Conservation (phyloP, 2,329 filamentous ascomycete species). For the Aspergillus fumigatiaffinis region DNA sequence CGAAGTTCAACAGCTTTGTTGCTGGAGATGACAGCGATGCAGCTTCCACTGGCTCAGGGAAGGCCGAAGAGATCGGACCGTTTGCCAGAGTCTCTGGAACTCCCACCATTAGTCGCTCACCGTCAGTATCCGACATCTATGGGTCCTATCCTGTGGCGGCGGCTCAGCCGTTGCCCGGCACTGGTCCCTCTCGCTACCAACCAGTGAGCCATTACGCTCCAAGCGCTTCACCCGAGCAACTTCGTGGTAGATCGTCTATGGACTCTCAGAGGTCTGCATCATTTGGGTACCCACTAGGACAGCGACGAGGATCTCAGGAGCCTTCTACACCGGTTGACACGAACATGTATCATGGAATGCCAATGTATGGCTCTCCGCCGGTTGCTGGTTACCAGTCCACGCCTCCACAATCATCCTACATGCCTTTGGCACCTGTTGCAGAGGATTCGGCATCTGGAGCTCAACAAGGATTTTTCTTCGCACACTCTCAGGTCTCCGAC, state of each 20-base stretch:
- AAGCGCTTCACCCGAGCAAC: slow-evolving; percentile 50
- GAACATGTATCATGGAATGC: slow-evolving; percentile 28
- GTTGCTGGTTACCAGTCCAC: slow-evolving; percentile 32
- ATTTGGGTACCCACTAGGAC: slow-evolving; percentile 29
- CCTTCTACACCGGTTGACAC: slow-evolving; percentile 30
- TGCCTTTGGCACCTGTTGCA: slow-evolving; percentile 39
- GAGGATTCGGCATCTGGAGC: slow-evolving; percentile 31
- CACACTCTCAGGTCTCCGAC: slow-evolving; percentile 19
- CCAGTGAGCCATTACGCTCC: slow-evolving; percentile 44
- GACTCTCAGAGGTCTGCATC: slow-evolving; percentile 44
- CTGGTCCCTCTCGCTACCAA: slow-evolving; percentile 41
- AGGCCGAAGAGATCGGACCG: slow-evolving; percentile 64
- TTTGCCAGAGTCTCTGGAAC: slow-evolving; percentile 78
- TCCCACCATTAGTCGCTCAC: slow-evolving; percentile 68
- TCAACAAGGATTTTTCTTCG: slow-evolving; percentile 15
- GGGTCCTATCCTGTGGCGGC: slow-evolving; percentile 49
- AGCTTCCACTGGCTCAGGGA: slow-evolving; percentile 54
- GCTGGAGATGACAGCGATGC: slow-evolving; percentile 79
- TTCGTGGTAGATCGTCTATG: slow-evolving; percentile 47
- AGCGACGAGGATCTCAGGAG: slow-evolving; percentile 37
- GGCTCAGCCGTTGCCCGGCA: slow-evolving; percentile 29
- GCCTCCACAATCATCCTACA: slow-evolving; percentile 35
- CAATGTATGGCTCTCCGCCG: slow-evolving; percentile 31
- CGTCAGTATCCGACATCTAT: slow-evolving; percentile 73
- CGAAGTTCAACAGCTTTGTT: slow-evolving; percentile 94